Evolutionary conservation across 1,284 basidiomycete genomes (phyloP).

Genomic region (Macrocystidia cucumis): DNA sequence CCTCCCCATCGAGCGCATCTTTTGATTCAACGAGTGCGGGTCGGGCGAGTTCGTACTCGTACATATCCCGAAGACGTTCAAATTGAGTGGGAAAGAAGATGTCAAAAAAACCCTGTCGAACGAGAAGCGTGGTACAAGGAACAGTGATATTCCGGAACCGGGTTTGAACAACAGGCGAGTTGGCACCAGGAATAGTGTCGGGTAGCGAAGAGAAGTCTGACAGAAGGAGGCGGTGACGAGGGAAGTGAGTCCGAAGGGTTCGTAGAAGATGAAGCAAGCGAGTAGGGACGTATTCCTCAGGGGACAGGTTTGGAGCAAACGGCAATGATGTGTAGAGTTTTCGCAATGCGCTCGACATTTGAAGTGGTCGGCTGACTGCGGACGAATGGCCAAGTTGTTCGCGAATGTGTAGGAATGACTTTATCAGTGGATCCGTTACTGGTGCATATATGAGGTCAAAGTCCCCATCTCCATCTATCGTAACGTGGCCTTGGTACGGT

Average conservation of each 20-base stretch:
- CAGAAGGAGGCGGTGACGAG: conserved; percentile 85
- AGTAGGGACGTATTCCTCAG: conserved; percentile 91
- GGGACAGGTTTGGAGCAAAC: conserved; percentile 87
- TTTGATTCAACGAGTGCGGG: conserved; percentile 40
- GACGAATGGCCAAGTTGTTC: conserved; percentile 45
- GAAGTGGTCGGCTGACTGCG: conserved; percentile 51
- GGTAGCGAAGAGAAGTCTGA: conserved; percentile 91
- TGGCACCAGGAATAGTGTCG: conserved; percentile 78
- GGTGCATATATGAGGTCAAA: conserved; percentile 84
- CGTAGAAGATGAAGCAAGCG: conserved; percentile 83
- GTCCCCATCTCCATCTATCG: conserved; percentile 79
- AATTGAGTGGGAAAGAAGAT: conserved; percentile 99
- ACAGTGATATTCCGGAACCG: conserved; percentile 80
- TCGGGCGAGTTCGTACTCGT: conserved; percentile 71
- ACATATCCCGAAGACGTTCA: conserved; percentile 78
- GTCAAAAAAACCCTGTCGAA: conserved; percentile 96
- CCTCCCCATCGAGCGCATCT: conserved; percentile 14
- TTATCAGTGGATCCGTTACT: conserved; percentile 80
- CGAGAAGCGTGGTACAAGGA: conserved; percentile 86
- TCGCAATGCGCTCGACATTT: conserved; percentile 46
- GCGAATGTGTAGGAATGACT: conserved; percentile 63
- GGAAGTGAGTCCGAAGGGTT: conserved; percentile 80
- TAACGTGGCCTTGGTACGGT: conserved; percentile 82
- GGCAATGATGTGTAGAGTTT: conserved; percentile 66
- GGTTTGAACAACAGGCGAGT: conserved; percentile 96